Percentiles rank a stretch among this genome's conserved stretches.
Conservation (phyloP, 2,329 filamentous ascomycete species). For the Ambrosiella beaveri region DNA sequence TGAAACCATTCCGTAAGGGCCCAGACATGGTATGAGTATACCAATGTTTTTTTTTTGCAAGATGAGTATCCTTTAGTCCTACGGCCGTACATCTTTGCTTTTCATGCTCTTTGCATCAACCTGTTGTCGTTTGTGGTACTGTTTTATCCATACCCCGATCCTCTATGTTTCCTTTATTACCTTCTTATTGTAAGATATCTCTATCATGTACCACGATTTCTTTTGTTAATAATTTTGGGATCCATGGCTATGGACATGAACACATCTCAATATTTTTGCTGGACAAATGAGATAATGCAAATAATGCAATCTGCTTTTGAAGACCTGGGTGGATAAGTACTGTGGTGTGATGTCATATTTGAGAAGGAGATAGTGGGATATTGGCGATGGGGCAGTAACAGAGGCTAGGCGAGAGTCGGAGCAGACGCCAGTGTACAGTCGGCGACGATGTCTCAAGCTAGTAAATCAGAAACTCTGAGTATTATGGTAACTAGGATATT, state of each 20-base stretch:
- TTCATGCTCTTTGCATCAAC: neutral
- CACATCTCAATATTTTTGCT: neutral
- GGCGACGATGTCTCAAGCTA: too few relatives aligned
- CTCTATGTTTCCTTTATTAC: neutral
- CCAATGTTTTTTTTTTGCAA: neutral
- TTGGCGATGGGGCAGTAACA: too few relatives aligned
- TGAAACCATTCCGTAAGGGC: slow-evolving; percentile 8
- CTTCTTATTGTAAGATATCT: too few relatives aligned
- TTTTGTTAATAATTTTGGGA: neutral
- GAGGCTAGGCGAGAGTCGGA: too few relatives aligned
- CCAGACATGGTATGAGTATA: neutral
- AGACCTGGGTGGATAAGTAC: neutral
- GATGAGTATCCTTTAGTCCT: neutral
- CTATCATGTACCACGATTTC: neutral
- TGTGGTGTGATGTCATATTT: too few relatives aligned
- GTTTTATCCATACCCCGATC: neutral
- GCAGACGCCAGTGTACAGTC: too few relatives aligned
- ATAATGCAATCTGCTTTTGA: neutral
- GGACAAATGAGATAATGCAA: neutral
- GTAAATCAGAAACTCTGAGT: too few relatives aligned
- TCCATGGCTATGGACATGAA: neutral
- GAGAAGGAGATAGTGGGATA: too few relatives aligned
- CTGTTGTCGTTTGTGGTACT: neutral
- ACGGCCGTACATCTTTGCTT: neutral
- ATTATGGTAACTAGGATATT: too few relatives aligned